Evolutionary conservation across 75 land plant species (phyloP).

Genomic region (Azolla pinnata): DNA sequence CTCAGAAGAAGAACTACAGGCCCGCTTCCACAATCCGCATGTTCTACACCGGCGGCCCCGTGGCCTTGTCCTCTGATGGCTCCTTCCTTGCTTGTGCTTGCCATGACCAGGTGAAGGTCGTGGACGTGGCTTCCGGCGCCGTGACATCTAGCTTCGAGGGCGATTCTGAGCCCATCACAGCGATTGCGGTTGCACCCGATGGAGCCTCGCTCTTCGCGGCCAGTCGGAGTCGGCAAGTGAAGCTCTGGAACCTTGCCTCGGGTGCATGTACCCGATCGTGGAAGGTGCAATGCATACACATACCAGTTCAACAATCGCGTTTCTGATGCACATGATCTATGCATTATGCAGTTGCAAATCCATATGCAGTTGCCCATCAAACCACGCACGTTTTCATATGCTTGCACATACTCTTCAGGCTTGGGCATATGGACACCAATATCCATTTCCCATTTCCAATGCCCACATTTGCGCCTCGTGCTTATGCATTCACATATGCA

Average conservation of each 20-base stretch:
- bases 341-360: background rate
- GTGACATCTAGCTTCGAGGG: constrained; percentile 56
- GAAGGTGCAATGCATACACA: constrained; percentile 50
- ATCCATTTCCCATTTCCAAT: too few species aligned
- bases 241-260: constrained; percentile 67
- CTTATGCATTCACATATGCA: too few species aligned
- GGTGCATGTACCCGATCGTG: constrained; percentile 60
- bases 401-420: too few species aligned
- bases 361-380: too few species aligned
- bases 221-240: constrained; percentile 64
- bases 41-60: constrained; percentile 86
- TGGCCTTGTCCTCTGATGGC: constrained; percentile 56
- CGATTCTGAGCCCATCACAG: constrained; percentile 52
- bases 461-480: too few species aligned
- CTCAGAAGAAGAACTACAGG: constrained; percentile 59
- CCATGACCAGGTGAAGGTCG: constrained; percentile 64
- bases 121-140: constrained; percentile 49
- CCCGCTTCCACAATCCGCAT: constrained; percentile 42
- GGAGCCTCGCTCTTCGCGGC: constrained; percentile 62
- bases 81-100: constrained; percentile 82
- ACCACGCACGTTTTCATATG: too few species aligned
- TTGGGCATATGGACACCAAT: too few species aligned
- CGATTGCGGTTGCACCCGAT: constrained; percentile 59
- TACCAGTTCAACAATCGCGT: background rate
- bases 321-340: background rate